Evolutionary conservation across 257 asterid species (phyloP).

Genomic region (Gynochthodes officinalis): DNA sequence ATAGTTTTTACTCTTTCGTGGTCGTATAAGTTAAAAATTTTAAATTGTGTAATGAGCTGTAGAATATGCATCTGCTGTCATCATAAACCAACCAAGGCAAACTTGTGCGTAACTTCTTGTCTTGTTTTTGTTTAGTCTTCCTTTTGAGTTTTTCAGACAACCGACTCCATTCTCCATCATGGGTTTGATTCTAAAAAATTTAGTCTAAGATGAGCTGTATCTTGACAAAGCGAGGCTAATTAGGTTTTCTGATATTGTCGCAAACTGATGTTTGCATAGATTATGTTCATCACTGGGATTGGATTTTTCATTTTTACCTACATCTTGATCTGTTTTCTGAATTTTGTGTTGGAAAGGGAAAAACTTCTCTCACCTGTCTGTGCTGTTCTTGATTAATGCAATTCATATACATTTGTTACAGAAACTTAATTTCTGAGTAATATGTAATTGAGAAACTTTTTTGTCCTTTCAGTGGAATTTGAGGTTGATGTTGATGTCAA

Average conservation of each 20-base stretch:
- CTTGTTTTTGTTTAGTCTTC: not conserved
- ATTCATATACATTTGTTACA: not conserved
- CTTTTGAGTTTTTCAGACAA: too few relatives aligned
- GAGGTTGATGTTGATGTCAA: conserved; percentile 69
- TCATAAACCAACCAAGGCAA: not conserved
- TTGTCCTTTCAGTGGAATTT: conserved; percentile 60
- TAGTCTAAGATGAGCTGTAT: not conserved
- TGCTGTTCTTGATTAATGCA: not conserved
- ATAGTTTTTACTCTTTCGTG: not conserved
- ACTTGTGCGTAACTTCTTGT: not conserved
- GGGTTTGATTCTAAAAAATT: not conserved
- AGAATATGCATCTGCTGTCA: not conserved
- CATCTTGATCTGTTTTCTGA: not conserved
- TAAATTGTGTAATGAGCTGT: not conserved
- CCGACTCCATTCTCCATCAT: not conserved
- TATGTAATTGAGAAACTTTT: conserved; percentile 1
- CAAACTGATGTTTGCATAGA: not conserved
- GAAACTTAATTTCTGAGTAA: not conserved
- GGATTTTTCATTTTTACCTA: not conserved
- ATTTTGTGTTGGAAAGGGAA: not conserved
- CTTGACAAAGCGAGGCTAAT: not conserved
- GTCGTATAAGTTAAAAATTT: not conserved
- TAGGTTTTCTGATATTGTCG: not conserved
- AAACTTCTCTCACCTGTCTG: not conserved
- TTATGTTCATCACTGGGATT: not conserved